Base-by-base conservation (phyloP, 23 red algal genomes). In the Gracilaria domingensis region DNA sequence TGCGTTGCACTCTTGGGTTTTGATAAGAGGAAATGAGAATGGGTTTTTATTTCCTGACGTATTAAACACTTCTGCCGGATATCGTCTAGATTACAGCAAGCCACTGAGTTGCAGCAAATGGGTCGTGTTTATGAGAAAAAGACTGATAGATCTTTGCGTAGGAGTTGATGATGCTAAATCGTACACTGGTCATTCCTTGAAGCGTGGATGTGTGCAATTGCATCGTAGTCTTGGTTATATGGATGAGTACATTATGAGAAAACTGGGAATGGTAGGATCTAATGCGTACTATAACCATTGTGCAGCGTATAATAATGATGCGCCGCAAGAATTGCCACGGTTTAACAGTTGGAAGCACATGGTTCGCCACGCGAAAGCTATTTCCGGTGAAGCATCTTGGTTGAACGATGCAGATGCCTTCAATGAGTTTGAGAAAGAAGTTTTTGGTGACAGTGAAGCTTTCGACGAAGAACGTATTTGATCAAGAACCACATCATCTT, bases 281-380 rank as follows among this genome's bases (percentile, higher is more conserved):
- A 47, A 83, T n/a, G 54, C 80, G 2, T 83, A 83, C 30, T 51
- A 51, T 2, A 83, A 83, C 80, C 65, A 83, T 28, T 83, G 80
- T n/a, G 80, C 80, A 66, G 50, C 80, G 3, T 83, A 83, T n/a
- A 83, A 83, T 54, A 28, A 64, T 37, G 24, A 48, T 64, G 80
- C n/a, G 5, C 80, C 80, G 2, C 48, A 23, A 64, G 80, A 83
- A 14, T 26, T 83, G 37, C 59, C 80, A 11, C 5, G 13, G 18
- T 88, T 88, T 88, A 18, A 55, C 24, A 70, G 58, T 47, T 28
- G 26, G 36, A 5, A 72, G 28, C 59, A 55, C 34, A 72, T 40
- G 33, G 21, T 88, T n/a, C 44, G 37, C 2, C 84, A 88, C 67
- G 84, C 84, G 6, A 38, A 76, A 37, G 39, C 82, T 60, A 58